A percentile compares a stretch with the other conserved stretches of the same genome.
Evolutionary conservation across 306 rosid species (phyloP).

Genomic region (Quercus gilva): DNA sequence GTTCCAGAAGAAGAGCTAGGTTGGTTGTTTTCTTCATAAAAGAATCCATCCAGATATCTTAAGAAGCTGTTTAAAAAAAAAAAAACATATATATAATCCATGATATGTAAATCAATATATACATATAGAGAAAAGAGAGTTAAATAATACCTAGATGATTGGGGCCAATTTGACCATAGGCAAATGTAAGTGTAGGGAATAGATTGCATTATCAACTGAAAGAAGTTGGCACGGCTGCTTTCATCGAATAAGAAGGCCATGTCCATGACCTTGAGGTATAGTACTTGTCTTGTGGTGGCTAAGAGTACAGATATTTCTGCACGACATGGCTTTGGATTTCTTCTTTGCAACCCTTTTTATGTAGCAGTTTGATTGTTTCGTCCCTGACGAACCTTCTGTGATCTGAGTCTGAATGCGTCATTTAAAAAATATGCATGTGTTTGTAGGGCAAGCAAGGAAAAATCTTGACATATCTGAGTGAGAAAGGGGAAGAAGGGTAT

Average conservation of each 20-base stretch:
- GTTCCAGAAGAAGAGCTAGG: constrained; percentile 54
- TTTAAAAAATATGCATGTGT: neutral
- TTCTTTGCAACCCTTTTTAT: neutral
- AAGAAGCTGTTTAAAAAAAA: constrained; percentile 40
- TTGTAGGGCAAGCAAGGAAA: neutral
- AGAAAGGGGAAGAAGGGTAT: neutral
- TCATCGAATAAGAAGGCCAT: constrained; percentile 46
- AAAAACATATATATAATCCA: neutral
- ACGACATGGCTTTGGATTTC: neutral
- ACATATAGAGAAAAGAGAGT: neutral
- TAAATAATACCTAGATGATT: constrained; percentile 46
- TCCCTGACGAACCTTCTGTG: neutral
- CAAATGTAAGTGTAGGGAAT: constrained; percentile 71
- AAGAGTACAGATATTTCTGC: constrained; percentile 6
- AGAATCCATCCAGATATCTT: constrained; percentile 63
- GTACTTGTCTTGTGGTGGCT: constrained; percentile 9
- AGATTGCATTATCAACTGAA: constrained; percentile 44
- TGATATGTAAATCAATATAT: neutral
- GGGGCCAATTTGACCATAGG: constrained; percentile 56
- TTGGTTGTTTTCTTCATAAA: constrained; percentile 40
- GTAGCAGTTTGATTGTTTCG: neutral
- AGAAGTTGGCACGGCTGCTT: constrained; percentile 38
- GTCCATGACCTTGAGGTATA: constrained; percentile 39
- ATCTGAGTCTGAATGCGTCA: neutral
- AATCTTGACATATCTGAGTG: neutral